Base-by-base conservation (phyloP, 2,329 filamentous ascomycete species). In the Shiraia bambusicola region DNA sequence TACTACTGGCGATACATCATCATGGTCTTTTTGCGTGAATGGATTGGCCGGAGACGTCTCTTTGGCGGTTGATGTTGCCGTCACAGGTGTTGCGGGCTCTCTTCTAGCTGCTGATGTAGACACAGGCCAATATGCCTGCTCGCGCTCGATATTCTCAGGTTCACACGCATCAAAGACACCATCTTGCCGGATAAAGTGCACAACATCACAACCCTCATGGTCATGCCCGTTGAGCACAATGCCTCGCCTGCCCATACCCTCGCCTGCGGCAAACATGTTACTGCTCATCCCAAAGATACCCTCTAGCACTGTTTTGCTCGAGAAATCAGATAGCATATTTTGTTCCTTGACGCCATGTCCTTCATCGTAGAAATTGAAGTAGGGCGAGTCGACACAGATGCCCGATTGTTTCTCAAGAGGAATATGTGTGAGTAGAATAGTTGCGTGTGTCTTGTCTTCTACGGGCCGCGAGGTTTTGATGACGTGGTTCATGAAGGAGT, bases 141-240 rank as follows among this genome's bases (percentile, higher is more conserved):
- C 38, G 7, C 34, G 27, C 12, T 39, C 40, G 5, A 61, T 29
- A 1, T 39, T 34, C 3, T 54, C 40, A 0, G 37, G 12, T 1
- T 30, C 42, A 28, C 56, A 64, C 4, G 11, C 15, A 14, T 37
- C 30, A 9, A 50, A 22, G 0, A 48, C 50, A 1, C 55, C 58
- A 1, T 46, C 42, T 28, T 61, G 56, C 4, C 49, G 45, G 4
- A 58, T 60, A 59, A 80, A 92, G 72, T 98, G 93, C 60, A 86
- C 86, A 6, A 85, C 86, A 67, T 97, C 90, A 64, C 93, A 98
- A 6, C 93, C 93, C 54, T 87, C 88, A 66, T 98, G 93, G 62
- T 98, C 93, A 65, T 98, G 93, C 0, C 93, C 93, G 34, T 91
- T 96, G 28, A 98, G 71, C 17, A 98, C 83, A 5, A 97, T 72